Evolutionary conservation across 768 basidiomycete genomes (phyloP).

Genomic region (Termitomyces sp.): DNA sequence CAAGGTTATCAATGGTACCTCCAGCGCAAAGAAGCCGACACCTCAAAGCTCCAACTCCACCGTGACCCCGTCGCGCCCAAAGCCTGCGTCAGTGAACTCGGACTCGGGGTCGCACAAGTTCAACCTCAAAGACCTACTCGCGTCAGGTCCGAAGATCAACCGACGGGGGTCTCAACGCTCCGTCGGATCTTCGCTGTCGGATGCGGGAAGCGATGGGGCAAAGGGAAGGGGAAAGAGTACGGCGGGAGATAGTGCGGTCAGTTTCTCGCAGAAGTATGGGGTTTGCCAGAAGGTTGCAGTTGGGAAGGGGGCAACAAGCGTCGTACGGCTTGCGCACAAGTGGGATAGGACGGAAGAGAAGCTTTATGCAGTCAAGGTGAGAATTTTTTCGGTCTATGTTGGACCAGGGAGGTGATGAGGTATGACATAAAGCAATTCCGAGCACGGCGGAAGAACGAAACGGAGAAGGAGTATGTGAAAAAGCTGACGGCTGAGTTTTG

Average conservation of each 20-base stretch:
- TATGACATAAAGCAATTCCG: slow-evolving; percentile 79
- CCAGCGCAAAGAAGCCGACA: slow-evolving; percentile 18
- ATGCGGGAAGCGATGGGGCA: slow-evolving; percentile 28
- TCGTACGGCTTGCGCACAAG: slow-evolving; percentile 95
- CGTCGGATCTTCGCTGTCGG: slow-evolving; percentile 58
- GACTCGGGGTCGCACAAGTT: slow-evolving; percentile 69
- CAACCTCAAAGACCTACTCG: slow-evolving; percentile 77
- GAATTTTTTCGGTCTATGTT: slow-evolving; percentile 16
- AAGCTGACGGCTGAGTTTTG: slow-evolving; percentile 99
- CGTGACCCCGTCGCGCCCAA: slow-evolving; percentile 18
- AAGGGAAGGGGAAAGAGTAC: slow-evolving; percentile 29
- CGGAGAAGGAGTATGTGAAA: slow-evolving; percentile 99
- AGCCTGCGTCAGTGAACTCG: slow-evolving; percentile 41
- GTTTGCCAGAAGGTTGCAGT: slow-evolving; percentile 96
- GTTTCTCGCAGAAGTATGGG: slow-evolving; percentile 85
- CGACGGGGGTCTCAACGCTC: slow-evolving; percentile 69
- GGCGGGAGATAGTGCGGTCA: slow-evolving; percentile 39
- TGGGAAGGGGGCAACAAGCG: slow-evolving; percentile 97
- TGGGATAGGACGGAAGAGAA: slow-evolving; percentile 98
- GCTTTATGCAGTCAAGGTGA: slow-evolving; percentile 95
- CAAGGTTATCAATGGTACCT: slow-evolving; percentile 20
- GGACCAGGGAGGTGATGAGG: background rate
- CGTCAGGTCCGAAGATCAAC: slow-evolving; percentile 66
- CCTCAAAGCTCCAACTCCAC: slow-evolving; percentile 14
- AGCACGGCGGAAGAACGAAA: slow-evolving; percentile 95